Conservation (phyloP, 805 yeast genomes). For the Yarrowia bubula region DNA sequence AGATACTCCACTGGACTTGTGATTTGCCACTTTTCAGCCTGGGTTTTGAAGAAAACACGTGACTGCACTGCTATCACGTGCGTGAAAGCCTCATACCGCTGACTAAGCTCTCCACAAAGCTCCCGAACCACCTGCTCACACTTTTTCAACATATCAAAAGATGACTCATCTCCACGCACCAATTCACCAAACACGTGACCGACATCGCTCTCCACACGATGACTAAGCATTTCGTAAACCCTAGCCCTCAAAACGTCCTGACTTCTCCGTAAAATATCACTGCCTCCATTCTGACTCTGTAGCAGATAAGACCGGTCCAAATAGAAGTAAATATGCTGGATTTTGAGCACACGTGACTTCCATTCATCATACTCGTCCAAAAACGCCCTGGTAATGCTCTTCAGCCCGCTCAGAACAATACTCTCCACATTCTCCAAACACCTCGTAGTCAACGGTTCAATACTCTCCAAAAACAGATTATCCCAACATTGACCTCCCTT, state of each 20-base stretch:
- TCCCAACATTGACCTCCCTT: slow-evolving; percentile 16
- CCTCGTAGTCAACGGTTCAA: neutral
- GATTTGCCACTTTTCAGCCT: slow-evolving; percentile 19
- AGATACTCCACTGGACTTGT: neutral
- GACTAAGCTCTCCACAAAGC: slow-evolving; percentile 11
- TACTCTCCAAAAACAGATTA: neutral
- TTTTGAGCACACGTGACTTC: neutral
- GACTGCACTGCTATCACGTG: neutral
- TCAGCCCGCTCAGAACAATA: neutral
- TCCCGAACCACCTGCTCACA: neutral
- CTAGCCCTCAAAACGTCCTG: neutral
- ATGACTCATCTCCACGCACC: neutral
- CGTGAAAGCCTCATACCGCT: neutral
- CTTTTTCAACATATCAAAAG: neutral
- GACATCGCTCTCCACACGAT: neutral
- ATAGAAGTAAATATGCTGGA: slow-evolving; percentile 9
- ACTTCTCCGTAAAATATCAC: slow-evolving; percentile 3
- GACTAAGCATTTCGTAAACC: neutral
- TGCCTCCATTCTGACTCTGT: neutral
- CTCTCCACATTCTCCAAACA: slow-evolving; percentile 1
- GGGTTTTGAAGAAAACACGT: neutral
- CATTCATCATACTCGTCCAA: slow-evolving; percentile 19
- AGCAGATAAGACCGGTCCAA: slow-evolving; percentile 11
- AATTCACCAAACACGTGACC: neutral
- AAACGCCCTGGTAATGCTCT: neutral